A percentile compares a stretch with the other conserved stretches of the same genome.
Evolutionary conservation across 2,329 filamentous ascomycete species (phyloP).

Genomic region (Biscogniauxia sp.): DNA sequence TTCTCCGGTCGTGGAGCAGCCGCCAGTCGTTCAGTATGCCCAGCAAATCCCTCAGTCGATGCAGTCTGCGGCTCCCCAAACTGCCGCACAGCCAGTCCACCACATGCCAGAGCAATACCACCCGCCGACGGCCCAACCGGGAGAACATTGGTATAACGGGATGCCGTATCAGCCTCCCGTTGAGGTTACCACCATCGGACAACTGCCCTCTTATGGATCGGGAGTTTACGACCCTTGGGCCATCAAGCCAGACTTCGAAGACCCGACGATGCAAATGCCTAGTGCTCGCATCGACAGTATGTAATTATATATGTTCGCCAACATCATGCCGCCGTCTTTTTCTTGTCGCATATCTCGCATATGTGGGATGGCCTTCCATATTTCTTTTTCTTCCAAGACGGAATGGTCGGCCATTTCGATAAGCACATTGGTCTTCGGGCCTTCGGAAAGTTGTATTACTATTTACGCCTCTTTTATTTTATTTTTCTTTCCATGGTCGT

Average conservation of each 20-base stretch:
- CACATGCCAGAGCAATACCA: slow-evolving; percentile 38
- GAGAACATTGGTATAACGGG: slow-evolving; percentile 52
- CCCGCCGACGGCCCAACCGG: slow-evolving; percentile 38
- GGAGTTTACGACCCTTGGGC: slow-evolving; percentile 53
- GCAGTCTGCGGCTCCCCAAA: slow-evolving; percentile 23
- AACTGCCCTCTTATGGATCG: slow-evolving; percentile 48
- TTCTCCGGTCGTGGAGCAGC: slow-evolving; percentile 46
- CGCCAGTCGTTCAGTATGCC: slow-evolving; percentile 41
- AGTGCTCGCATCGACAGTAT: slow-evolving; percentile 57
- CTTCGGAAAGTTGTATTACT: neutral
- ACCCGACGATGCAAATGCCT: slow-evolving; percentile 57
- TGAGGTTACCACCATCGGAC: slow-evolving; percentile 54
- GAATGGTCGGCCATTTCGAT: slow-evolving; percentile 2
- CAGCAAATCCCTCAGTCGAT: slow-evolving; percentile 42
- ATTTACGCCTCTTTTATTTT: neutral
- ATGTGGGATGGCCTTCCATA: neutral
- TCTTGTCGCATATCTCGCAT: slow-evolving; percentile 6
- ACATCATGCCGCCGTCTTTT: neutral
- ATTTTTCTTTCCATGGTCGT: neutral
- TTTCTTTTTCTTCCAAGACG: neutral
- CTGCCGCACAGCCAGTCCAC: slow-evolving; percentile 26
- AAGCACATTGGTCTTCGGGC: slow-evolving; percentile 1
- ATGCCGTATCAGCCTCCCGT: slow-evolving; percentile 55
- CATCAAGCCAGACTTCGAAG: slow-evolving; percentile 57
- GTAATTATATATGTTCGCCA: slow-evolving; percentile 32